Percentiles rank a stretch among this genome's conserved stretches.
These are phyloP conservation scores for Trichoderma harzianum DNA, from an alignment of 2,329 filamentous ascomycete genomes.

Conservation along the genomic window DNA sequence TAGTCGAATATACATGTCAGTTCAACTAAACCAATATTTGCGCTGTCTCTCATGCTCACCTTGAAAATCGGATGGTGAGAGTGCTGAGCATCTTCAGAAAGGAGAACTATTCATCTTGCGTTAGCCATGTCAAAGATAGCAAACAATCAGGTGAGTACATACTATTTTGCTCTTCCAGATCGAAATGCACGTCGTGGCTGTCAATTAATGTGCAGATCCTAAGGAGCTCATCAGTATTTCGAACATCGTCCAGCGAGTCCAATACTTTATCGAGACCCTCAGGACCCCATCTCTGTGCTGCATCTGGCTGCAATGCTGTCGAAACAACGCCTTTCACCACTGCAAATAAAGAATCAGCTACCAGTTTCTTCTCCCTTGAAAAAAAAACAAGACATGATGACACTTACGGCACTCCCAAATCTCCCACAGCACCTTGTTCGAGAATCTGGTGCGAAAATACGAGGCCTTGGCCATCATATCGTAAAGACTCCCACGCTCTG, in stretches of 20 bases:
- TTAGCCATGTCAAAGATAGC: conserved; percentile 3
- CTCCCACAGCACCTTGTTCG: conserved; percentile 28
- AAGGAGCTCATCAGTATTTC: not conserved
- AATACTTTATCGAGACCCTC: conserved; percentile 13
- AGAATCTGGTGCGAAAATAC: conserved; percentile 7
- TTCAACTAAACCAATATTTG: not conserved
- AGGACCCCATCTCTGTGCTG: not conserved
- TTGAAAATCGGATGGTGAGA: conserved; percentile 26
- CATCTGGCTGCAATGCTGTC: conserved; percentile 26
- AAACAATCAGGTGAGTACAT: not conserved
- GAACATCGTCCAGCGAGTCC: not conserved
- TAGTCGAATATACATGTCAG: conserved; percentile 5
- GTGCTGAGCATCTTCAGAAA: conserved; percentile 20
- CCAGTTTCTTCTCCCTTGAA: not conserved
- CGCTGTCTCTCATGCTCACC: conserved; percentile 11
- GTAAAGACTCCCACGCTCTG: conserved; percentile 25
- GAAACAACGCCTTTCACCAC: conserved; percentile 29
- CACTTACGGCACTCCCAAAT: conserved; percentile 32
- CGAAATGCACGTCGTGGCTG: conserved; percentile 30
- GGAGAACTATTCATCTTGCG: conserved; percentile 23
- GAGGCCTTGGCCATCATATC: conserved; percentile 21
- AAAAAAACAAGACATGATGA: no score
- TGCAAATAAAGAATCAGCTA: conserved; percentile 19
- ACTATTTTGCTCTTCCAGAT: conserved; percentile 32
- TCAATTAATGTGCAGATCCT: conserved; percentile 14